Conservation (phyloP, 176 grass and related monocot species). For the Cenchrus purpureus region DNA sequence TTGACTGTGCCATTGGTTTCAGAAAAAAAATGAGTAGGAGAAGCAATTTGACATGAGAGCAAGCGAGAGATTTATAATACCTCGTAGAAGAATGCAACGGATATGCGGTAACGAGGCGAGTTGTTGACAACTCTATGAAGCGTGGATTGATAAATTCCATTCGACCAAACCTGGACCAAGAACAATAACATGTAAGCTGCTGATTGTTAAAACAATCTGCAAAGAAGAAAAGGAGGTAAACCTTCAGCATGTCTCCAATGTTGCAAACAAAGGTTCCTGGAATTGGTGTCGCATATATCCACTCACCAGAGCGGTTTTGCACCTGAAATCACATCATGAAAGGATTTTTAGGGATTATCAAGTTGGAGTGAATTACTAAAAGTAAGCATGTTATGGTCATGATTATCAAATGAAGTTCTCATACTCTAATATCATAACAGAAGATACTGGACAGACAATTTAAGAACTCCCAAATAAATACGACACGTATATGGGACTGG, state of each 20-base stretch:
- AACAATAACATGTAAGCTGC: background rate
- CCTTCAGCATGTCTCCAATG: conserved; percentile 96
- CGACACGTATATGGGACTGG: background rate
- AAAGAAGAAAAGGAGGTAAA: conserved; percentile 9
- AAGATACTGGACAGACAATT: background rate
- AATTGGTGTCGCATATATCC: conserved; percentile 81
- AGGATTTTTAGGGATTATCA: background rate
- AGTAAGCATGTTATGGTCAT: background rate
- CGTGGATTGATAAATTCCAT: conserved; percentile 88
- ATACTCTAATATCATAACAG: background rate
- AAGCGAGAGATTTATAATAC: conserved; percentile 4
- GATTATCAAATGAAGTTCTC: background rate
- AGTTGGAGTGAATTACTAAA: background rate
- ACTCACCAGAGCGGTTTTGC: conserved; percentile 77
- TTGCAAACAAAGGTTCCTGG: conserved; percentile 93
- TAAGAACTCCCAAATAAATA: conserved; percentile 9
- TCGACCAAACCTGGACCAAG: conserved; percentile 76
- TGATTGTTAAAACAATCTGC: background rate
- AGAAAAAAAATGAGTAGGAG: background rate
- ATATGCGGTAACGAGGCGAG: conserved; percentile 78
- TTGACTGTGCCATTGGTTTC: conserved; percentile 57
- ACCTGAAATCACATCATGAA: conserved; percentile 51
- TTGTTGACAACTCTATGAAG: conserved; percentile 84
- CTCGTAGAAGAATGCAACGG: conserved; percentile 88
- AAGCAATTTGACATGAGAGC: background rate